These are phyloP conservation scores for Stenogyne calaminthoides DNA, from an alignment of 305 asterid genomes.

Conservation along the genomic window DNA sequence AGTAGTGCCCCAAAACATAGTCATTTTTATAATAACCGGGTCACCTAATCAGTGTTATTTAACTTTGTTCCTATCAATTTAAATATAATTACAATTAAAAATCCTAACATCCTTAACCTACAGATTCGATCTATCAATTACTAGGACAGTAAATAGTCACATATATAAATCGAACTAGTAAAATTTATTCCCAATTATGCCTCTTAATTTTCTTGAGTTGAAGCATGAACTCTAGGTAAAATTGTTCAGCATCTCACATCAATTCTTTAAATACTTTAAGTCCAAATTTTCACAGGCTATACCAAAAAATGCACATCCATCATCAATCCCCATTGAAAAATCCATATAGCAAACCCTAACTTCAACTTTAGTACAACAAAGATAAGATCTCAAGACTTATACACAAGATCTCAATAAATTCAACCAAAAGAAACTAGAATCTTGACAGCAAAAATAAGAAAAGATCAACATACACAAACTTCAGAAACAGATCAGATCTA, in stretches of 20 bases:
- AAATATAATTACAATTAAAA: no score
- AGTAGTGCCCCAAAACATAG: no score
- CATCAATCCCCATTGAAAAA: background rate
- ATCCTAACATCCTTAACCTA: background rate
- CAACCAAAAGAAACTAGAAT: constrained; percentile 15
- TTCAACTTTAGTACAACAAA: background rate
- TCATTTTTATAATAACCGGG: no score
- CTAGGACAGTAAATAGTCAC: background rate
- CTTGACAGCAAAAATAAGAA: background rate
- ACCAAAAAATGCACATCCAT: background rate
- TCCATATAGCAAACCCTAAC: background rate
- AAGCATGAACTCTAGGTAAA: background rate
- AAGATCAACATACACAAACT: background rate
- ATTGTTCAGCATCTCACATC: background rate
- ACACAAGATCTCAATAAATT: constrained; percentile 18
- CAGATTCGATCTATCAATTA: constrained; percentile 5
- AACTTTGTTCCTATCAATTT: no score
- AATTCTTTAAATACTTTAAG: background rate
- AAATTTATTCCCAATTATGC: background rate
- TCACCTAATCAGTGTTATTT: no score
- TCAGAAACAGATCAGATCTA: constrained; percentile 35
- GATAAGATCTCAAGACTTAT: constrained; percentile 15
- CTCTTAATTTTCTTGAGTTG: background rate
- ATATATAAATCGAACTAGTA: background rate
- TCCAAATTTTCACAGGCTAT: constrained; percentile 6